Base-by-base conservation (phyloP, 768 basidiomycete species). In the Phaeolepiota aurea region DNA sequence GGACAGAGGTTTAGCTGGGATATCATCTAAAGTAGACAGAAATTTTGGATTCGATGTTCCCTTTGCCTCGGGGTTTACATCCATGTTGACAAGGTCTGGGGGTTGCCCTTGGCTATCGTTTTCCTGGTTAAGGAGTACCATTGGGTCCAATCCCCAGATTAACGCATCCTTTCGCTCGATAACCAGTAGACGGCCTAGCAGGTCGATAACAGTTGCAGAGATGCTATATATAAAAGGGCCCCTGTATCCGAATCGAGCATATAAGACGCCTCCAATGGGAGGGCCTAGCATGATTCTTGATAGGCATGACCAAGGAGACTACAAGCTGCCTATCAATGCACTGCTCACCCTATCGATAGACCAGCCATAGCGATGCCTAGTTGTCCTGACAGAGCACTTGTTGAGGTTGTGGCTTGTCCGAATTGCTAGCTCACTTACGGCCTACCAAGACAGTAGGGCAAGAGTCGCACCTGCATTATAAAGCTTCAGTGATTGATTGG, bases 281-380 rank as follows among this genome's bases (percentile, higher is more conserved):
- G 77, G 74, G 9, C 76, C 79, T 19, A 75, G n/a, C 60, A 11
- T 77, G 52, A n/a, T 71, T 54, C 22, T 77, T 79, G 20, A 21
- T 18, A 21, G 28, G 19, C n/a, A n/a, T n/a, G n/a, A n/a, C n/a
- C n/a, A n/a, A n/a, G n/a, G n/a, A n/a, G n/a, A n/a, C n/a, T n/a
- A n/a, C n/a, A n/a, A n/a, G n/a, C n/a, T n/a, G n/a, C n/a, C n/a
- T n/a, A n/a, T n/a, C n/a, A n/a, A n/a, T n/a, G n/a, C n/a, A 14
- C 10, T 2, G 40, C 35, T 44, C 43, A 77, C 75, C 79, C 79
- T 19, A 76, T 42, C 12, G 76, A 71, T 30, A 79, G 52, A 10
- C 79, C 77, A 4, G 64, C 59, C 69, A 81, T 78, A 3, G 76
- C 72, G 22, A 79, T 56, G 0, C 81, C 80, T 14, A 82, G 58